Evolutionary conservation across 192 early-diverging fungal genomes (phyloP).

Genomic region (Podila epicladia): DNA sequence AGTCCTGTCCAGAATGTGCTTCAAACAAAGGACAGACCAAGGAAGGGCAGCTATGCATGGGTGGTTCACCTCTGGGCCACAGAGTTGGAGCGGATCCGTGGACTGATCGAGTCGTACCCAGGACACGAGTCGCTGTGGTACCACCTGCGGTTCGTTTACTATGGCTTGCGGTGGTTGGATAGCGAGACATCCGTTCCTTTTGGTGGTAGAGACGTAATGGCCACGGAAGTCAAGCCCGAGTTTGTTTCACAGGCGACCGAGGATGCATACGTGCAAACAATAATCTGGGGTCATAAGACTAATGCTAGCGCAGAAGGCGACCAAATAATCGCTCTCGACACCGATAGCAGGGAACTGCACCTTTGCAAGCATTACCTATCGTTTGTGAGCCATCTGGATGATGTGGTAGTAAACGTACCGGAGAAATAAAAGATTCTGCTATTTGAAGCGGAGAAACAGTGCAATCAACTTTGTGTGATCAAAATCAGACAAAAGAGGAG

Average conservation of each 20-base stretch:
- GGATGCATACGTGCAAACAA: background rate
- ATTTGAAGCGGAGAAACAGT: no score
- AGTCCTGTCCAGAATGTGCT: slow-evolving; percentile 20
- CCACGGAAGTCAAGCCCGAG: background rate
- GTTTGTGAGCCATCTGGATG: background rate
- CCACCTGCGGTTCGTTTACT: slow-evolving; percentile 57
- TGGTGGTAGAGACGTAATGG: background rate
- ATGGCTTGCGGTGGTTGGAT: slow-evolving; percentile 43
- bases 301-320: background rate
- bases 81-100: slow-evolving; percentile 33
- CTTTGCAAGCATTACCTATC: background rate
- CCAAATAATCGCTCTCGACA: background rate
- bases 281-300: background rate
- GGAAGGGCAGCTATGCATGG: slow-evolving; percentile 24
- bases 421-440: no score
- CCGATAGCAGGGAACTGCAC: background rate
- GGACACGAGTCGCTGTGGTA: slow-evolving; percentile 65
- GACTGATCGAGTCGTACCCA: slow-evolving; percentile 51
- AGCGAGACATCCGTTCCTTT: slow-evolving; percentile 3
- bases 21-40: background rate
- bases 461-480: no score
- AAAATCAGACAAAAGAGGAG: no score
- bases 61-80: slow-evolving; percentile 35
- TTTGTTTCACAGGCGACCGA: background rate
- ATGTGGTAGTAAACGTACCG: background rate